Percentiles rank a stretch among this genome's conserved stretches.
These are phyloP conservation scores for Pisolithus orientalis DNA, from an alignment of 768 basidiomycete genomes.

Conservation along the genomic window DNA sequence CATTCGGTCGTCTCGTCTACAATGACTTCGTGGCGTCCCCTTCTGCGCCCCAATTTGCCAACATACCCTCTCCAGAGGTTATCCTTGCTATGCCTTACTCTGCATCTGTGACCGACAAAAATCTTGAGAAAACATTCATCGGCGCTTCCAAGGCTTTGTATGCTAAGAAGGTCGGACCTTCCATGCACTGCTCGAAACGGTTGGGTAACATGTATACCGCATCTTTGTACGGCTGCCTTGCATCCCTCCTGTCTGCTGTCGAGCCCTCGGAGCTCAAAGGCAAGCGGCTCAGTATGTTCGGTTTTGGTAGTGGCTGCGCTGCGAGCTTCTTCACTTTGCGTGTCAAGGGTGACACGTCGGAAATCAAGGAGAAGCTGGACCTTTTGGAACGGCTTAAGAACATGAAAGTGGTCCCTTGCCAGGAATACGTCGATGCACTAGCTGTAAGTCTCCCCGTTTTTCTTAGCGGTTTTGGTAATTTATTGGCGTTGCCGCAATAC, in stretches of 20 bases:
- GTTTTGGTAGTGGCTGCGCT: slow-evolving; percentile 96
- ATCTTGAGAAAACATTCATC: slow-evolving; percentile 91
- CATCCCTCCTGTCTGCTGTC: slow-evolving; percentile 73
- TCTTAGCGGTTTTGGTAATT: slow-evolving; percentile 1
- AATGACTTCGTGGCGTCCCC: slow-evolving; percentile 90
- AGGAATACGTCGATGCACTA: slow-evolving; percentile 86
- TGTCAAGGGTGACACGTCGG: slow-evolving; percentile 81
- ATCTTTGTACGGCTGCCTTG: slow-evolving; percentile 90
- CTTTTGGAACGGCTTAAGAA: slow-evolving; percentile 67
- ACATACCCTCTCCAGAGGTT: slow-evolving; percentile 64
- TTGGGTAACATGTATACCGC: slow-evolving; percentile 99
- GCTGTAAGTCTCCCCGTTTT: slow-evolving; percentile 36
- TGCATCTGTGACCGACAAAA: slow-evolving; percentile 87
- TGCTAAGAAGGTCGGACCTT: slow-evolving; percentile 67
- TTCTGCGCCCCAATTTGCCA: slow-evolving; percentile 57
- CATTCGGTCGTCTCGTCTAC: slow-evolving; percentile 85
- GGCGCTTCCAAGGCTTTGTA: slow-evolving; percentile 70
- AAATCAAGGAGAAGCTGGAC: slow-evolving; percentile 78
- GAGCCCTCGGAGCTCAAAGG: slow-evolving; percentile 63
- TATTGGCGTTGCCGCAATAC: background rate
- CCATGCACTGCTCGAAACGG: slow-evolving; percentile 82
- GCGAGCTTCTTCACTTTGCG: slow-evolving; percentile 86
- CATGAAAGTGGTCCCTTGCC: slow-evolving; percentile 89
- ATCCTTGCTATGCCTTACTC: slow-evolving; percentile 61
- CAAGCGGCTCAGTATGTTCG: slow-evolving; percentile 90